These are phyloP conservation scores for Prosopis cineraria DNA, from an alignment of 306 rosid genomes.

Conservation along the genomic window DNA sequence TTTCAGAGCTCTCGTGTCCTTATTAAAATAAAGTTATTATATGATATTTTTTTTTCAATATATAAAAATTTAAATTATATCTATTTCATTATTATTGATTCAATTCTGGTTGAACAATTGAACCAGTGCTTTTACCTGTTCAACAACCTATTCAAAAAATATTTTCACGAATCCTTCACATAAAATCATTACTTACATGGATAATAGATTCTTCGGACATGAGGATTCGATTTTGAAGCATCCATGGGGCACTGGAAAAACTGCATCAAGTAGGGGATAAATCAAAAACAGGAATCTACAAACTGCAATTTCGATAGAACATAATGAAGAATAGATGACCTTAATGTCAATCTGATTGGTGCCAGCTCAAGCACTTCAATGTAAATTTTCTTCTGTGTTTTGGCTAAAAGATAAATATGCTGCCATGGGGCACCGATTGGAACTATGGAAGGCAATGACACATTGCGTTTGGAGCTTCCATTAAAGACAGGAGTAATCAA, in stretches of 20 bases:
- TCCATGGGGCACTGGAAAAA: conserved; percentile 96
- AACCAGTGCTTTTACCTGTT: neutral
- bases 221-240: conserved; percentile 71
- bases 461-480: conserved; percentile 42
- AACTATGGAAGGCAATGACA: conserved; percentile 64
- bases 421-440: conserved; percentile 99
- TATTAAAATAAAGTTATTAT: neutral
- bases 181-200: conserved; percentile 58
- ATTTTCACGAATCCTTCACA: neutral
- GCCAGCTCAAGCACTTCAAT: conserved; percentile 83
- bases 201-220: conserved; percentile 75
- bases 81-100: neutral
- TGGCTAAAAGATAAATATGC: conserved; percentile 80
- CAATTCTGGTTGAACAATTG: neutral
- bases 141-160: neutral
- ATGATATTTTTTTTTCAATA: neutral
- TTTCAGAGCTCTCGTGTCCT: neutral
- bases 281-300: conserved; percentile 24
- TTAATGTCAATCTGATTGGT: conserved; percentile 80
- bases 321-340: conserved; percentile 42
- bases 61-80: neutral
- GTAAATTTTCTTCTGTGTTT: conserved; percentile 87
- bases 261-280: conserved; percentile 47
- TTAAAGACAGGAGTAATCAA: conserved; percentile 39
- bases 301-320: conserved; percentile 12